Evolutionary conservation across 2,329 filamentous ascomycete species (phyloP).

Genomic region (Xylariaceae sp.): DNA sequence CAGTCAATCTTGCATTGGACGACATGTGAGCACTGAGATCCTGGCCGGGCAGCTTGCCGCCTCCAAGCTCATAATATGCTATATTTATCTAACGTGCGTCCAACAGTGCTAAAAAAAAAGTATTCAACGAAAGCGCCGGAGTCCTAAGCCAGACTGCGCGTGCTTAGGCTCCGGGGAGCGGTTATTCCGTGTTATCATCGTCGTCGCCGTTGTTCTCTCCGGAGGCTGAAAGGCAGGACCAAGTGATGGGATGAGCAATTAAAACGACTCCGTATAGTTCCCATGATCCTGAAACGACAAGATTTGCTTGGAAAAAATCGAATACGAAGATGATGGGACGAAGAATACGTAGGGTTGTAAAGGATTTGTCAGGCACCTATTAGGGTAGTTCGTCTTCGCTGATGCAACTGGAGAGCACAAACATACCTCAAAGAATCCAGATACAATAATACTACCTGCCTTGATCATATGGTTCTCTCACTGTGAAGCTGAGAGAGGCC

Average conservation of each 20-base stretch:
- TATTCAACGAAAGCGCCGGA: slow-evolving; percentile 3
- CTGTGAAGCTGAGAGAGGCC: too few relatives aligned
- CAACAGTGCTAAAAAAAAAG: too few relatives aligned
- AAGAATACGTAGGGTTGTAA: too few relatives aligned
- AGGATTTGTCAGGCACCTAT: too few relatives aligned
- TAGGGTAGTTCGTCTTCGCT: too few relatives aligned
- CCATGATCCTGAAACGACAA: slow-evolving; percentile 9
- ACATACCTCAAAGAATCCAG: not conserved
- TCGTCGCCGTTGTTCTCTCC: slow-evolving; percentile 13
- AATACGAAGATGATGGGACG: slow-evolving; percentile 15
- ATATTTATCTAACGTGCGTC: slow-evolving; percentile 6
- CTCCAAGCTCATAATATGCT: not conserved
- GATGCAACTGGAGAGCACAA: not conserved
- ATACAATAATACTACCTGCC: slow-evolving; percentile 2
- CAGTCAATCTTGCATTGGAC: not conserved
- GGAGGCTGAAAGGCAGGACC: too few relatives aligned
- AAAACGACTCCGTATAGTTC: too few relatives aligned
- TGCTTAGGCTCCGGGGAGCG: slow-evolving; percentile 3
- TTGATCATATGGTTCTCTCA: too few relatives aligned
- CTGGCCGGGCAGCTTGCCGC: not conserved
- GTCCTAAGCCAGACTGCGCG: slow-evolving; percentile 7
- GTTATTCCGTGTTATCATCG: slow-evolving; percentile 5
- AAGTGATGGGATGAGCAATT: too few relatives aligned
- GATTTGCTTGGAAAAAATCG: not conserved
- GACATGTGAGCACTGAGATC: too few relatives aligned